Conservation (phyloP, 306 rosid genomes). For the Cucurbita ficifolia region DNA sequence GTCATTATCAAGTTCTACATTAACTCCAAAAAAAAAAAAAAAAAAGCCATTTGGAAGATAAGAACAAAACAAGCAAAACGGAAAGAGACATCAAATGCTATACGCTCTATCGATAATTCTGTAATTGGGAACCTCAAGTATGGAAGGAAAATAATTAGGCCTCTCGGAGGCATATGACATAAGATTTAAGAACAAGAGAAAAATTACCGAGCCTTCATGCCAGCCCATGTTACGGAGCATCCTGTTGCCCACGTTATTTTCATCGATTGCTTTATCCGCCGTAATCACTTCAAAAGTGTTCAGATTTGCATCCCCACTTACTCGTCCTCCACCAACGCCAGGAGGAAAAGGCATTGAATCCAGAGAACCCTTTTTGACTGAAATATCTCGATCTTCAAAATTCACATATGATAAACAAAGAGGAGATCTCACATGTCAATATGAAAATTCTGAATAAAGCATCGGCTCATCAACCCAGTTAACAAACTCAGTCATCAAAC, state of each 20-base stretch:
- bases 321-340: slow-evolving; percentile 96
- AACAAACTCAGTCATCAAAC: slow-evolving; percentile 2
- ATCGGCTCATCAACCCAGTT: slow-evolving; percentile 13
- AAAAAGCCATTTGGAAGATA: neutral
- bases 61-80: neutral
- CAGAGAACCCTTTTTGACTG: slow-evolving; percentile 55
- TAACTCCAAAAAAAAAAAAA: neutral
- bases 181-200: slow-evolving; percentile 18
- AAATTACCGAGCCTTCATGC: slow-evolving; percentile 97
- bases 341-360: slow-evolving; percentile 99
- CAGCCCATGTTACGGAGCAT: slow-evolving; percentile 99
- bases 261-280: slow-evolving; percentile 84
- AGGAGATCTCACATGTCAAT: slow-evolving; percentile 37
- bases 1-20: neutral
- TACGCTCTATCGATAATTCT: neutral
- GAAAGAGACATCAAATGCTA: neutral
- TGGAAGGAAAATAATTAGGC: neutral
- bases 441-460: slow-evolving; percentile 8
- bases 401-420: slow-evolving; percentile 35
- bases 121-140: neutral
- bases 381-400: slow-evolving; percentile 63
- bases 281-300: slow-evolving; percentile 76
- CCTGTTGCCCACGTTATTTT: slow-evolving; percentile 86
- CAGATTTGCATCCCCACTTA: slow-evolving; percentile 38
- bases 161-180: neutral